Base-by-base conservation (phyloP, 257 asterid species). In the Solanum corneliomulleri region DNA sequence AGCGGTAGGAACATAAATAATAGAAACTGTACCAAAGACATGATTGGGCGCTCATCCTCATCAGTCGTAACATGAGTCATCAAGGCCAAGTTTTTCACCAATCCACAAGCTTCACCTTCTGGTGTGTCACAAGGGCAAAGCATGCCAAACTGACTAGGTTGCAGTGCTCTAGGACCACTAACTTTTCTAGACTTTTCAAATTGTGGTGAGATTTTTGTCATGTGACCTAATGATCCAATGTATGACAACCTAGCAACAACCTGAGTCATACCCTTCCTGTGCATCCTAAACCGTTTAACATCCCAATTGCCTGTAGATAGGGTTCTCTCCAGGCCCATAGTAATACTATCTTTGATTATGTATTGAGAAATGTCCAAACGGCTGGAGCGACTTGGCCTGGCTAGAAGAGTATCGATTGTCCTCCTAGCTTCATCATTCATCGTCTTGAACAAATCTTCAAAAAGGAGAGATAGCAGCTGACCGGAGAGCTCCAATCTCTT, bases 121-220 rank as follows among this genome's bases (percentile, higher is more conserved):
- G 99, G 99, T 60, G 99, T 97, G 90, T 97, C 99, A 91, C 99
- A 95, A 44, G 99, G 99, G 83, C 99, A 97, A 90, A 97, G 91
- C 99, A 97, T 97, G 84, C 99, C 99, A 98, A 98, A 97, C 99
- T 96, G 99, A 91, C 99, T 97, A 56, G 99, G 99, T 90, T 95
- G 99, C 90, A 97, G 91, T 68, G 99, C 99, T 89, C 99, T 93
- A 33, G 98, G 99, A 82, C 99, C 99, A 68, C 99, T 95, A 89
- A 97, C 99, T 96, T 97, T 97, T 90, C 99, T 89, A 39, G 99
- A 95, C 90, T 97, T 97, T 77, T 97, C 99, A 76, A 94, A 97
- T 88, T 97, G 99, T 11, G 99, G 98, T 21, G 90, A 69, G 86
- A 97, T 91, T 94, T 83, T 97, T 76, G 99, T 97, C 99, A 97